These are phyloP conservation scores for Ceratobasidium sp. DNA, from an alignment of 1,284 basidiomycete species.

Conservation along the genomic window DNA sequence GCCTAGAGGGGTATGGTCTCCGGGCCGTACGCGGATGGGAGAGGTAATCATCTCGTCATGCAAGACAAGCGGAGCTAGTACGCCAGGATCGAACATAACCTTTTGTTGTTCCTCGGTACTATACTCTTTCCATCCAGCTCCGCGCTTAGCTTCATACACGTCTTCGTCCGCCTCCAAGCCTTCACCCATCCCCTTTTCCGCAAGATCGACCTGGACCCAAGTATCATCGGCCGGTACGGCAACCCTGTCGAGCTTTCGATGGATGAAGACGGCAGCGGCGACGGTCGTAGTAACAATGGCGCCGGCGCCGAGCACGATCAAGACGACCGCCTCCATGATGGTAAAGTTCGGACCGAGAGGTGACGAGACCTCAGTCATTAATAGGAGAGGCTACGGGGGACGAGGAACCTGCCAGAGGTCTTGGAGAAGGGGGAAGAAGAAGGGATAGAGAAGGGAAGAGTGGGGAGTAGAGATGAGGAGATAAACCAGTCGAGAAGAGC, in stretches of 20 bases:
- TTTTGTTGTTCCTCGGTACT: conserved; percentile 6
- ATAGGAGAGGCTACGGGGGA: background rate
- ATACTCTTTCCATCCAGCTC: conserved; percentile 31
- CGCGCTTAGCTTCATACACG: conserved; percentile 5
- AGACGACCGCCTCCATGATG: background rate
- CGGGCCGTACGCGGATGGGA: background rate
- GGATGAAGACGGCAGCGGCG: conserved; percentile 19
- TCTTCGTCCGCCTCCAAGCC: conserved; percentile 3
- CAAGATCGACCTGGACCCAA: conserved; percentile 22
- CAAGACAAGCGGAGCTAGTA: conserved; percentile 20
- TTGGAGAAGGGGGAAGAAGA: background rate
- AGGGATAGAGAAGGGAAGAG: conserved; percentile 1
- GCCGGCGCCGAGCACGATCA: conserved; percentile 35
- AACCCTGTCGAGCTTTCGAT: background rate
- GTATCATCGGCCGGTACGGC: no score
- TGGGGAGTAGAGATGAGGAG: conserved; percentile 36
- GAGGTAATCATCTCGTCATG: conserved; percentile 10
- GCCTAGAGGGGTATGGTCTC: background rate
- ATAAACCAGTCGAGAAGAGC: conserved; percentile 8
- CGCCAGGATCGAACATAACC: background rate
- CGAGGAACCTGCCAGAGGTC: conserved; percentile 35
- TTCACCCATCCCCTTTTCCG: conserved; percentile 17
- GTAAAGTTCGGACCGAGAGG: conserved; percentile 5
- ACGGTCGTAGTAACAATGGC: conserved; percentile 40
- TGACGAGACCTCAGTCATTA: background rate